Evolutionary conservation across 2,329 filamentous ascomycete genomes (phyloP), one percentile per base, ranked within the genome.

Genomic region (Pestalotiopsis sp.): DNA sequence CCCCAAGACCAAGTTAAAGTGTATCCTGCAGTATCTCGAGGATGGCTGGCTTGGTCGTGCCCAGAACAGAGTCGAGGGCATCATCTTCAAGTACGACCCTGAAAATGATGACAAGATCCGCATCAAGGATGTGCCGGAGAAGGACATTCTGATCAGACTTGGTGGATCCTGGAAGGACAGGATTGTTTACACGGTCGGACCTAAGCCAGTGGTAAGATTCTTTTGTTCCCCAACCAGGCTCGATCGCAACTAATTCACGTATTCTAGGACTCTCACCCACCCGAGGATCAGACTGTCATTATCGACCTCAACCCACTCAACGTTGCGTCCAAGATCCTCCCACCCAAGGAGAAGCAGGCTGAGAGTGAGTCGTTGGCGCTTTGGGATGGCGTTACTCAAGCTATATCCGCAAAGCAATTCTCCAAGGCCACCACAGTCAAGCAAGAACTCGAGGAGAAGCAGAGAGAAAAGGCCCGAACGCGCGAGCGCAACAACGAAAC

Each of bases 21-120:
- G 91, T 20, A 97, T 99, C 70, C 82, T 99, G 60, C 91, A 97
- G 75, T 99, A 99, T 78, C 84, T 94, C 66, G 95, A 98, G 75
- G 95, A 98, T 74, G 94, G 94, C 63, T 99, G 96, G 94, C 86
- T 98, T 38, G 93, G 94, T 60, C 93, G 93, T 72, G 89, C 93
- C 22, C 95, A 97, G 73, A 97, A 98, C 80, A 94, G 92, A 76
- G 91, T 99, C 44, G 90, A 97, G 69, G 96, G 96, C 20, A 89
- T 98, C 66, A 86, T 98, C 66, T 99, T 97, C 85, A 91, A 88
- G 63, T 97, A 97, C 73, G 92, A 97, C 75, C 92, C 94, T 0
- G 89, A 93, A 24, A 95, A 94, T 68, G 95, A 98, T 78, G 88
- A 88, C 77, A 93, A 91, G 79, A 89, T 83, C 4, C 90, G 88